Evolutionary conservation across 2,329 filamentous ascomycete species (phyloP).

Genomic region (Hypoxylon sp.): DNA sequence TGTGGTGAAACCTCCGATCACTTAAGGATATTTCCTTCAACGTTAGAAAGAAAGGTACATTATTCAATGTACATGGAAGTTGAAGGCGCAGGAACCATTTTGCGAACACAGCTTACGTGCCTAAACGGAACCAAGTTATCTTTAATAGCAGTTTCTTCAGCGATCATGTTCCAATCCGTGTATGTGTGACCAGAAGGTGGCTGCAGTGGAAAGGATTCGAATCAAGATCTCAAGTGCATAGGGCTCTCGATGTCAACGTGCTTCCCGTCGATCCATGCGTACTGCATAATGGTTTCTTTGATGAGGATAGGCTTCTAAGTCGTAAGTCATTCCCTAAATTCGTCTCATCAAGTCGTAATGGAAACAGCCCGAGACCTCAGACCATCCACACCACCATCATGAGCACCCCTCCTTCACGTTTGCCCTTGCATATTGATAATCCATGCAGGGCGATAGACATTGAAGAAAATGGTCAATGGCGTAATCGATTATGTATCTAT

Average conservation of each 20-base stretch:
- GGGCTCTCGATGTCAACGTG: slow-evolving; percentile 32
- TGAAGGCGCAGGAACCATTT: slow-evolving; percentile 18
- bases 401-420: slow-evolving; percentile 36
- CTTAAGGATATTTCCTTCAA: slow-evolving; percentile 19
- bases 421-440: slow-evolving; percentile 46
- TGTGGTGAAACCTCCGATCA: slow-evolving; percentile 45
- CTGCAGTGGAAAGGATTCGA: slow-evolving; percentile 25
- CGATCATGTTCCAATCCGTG: slow-evolving; percentile 29
- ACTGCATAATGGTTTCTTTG: slow-evolving; percentile 37
- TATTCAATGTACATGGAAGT: slow-evolving; percentile 9
- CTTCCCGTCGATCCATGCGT: slow-evolving; percentile 27
- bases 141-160: slow-evolving; percentile 17
- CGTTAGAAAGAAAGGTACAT: neutral
- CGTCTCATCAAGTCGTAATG: slow-evolving; percentile 38
- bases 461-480: slow-evolving; percentile 39
- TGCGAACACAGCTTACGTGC: slow-evolving; percentile 22
- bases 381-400: slow-evolving; percentile 37
- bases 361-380: slow-evolving; percentile 39
- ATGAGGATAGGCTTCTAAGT: slow-evolving; percentile 40
- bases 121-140: slow-evolving; percentile 9
- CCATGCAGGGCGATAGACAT: slow-evolving; percentile 35
- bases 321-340: slow-evolving; percentile 32
- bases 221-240: slow-evolving; percentile 35
- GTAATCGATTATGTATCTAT: slow-evolving; percentile 34
- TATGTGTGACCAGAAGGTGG: slow-evolving; percentile 25